These are phyloP conservation scores for Scutellaria galericulata DNA, from an alignment of 257 asterid genomes.

Conservation along the genomic window DNA sequence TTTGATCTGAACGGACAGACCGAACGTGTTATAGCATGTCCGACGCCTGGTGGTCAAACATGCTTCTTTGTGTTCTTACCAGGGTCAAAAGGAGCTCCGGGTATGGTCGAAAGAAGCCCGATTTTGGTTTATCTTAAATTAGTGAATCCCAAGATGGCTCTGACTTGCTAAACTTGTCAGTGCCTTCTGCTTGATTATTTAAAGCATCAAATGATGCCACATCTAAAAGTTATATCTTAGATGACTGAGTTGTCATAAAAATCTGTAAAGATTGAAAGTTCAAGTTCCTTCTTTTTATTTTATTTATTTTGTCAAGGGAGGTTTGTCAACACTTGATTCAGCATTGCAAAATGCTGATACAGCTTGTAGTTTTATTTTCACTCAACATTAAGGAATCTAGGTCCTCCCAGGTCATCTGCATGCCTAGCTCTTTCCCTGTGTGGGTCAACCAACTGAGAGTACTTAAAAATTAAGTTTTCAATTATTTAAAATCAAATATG, in stretches of 20 bases:
- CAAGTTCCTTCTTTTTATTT: neutral
- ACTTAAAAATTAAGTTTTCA: slow-evolving; percentile 4
- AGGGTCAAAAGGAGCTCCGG: too few relatives aligned
- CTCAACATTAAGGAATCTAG: neutral
- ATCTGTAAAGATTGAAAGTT: slow-evolving; percentile 12
- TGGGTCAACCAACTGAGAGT: slow-evolving; percentile 16
- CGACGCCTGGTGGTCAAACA: too few relatives aligned
- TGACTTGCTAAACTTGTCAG: slow-evolving; percentile 12
- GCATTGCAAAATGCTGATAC: neutral
- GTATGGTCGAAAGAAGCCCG: neutral
- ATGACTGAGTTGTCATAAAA: neutral
- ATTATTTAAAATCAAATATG: neutral
- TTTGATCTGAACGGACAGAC: too few relatives aligned
- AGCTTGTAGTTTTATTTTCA: slow-evolving; percentile 1
- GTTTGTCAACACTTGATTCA: slow-evolving; percentile 13
- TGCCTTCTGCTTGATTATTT: neutral
- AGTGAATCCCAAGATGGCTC: neutral
- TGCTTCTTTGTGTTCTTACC: too few relatives aligned
- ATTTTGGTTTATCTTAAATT: too few relatives aligned
- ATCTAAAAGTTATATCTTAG: neutral
- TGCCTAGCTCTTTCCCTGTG: slow-evolving; percentile 7
- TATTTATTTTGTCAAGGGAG: neutral
- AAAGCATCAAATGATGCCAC: slow-evolving; percentile 11
- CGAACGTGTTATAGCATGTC: too few relatives aligned
- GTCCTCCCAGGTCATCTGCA: slow-evolving; percentile 21